A percentile compares a stretch with the other conserved stretches of the same genome.
phyloP scores from a whole-genome alignment of 2,329 filamentous ascomycete species.

The Madurella mycetomatis region DNA sequence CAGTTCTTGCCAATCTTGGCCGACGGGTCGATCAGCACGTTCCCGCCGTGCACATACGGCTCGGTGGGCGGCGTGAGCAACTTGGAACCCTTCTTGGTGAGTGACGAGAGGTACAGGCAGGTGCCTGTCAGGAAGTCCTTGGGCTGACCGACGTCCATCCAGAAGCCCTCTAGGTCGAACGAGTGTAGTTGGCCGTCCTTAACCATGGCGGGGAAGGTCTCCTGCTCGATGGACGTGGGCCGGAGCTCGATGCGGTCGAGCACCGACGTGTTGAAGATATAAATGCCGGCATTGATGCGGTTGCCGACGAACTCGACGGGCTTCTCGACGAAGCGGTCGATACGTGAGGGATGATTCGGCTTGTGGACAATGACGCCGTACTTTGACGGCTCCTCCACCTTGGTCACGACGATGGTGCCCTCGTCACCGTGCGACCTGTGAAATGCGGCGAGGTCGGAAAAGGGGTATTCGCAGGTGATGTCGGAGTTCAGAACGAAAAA shows the following conservation, averaged over 20 bases:
- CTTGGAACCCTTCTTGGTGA: constrained; percentile 86
- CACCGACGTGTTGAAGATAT: constrained; percentile 92
- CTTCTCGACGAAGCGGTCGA: constrained; percentile 99
- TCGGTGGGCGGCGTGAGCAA: constrained; percentile 69
- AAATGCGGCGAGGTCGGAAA: constrained; percentile 83
- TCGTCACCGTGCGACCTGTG: constrained; percentile 91
- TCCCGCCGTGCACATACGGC: constrained; percentile 84
- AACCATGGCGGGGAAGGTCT: constrained; percentile 94
- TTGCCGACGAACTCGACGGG: constrained; percentile 98
- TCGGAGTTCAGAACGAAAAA: constrained; percentile 99
- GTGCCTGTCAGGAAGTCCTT: constrained; percentile 98
- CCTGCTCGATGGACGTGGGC: constrained; percentile 96
- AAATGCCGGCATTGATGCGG: constrained; percentile 97
- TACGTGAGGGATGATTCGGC: constrained; percentile 81
- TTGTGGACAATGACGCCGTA: constrained; percentile 99
- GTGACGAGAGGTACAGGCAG: constrained; percentile 89
- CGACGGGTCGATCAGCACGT: constrained; percentile 89
- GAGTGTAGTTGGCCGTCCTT: constrained; percentile 88
- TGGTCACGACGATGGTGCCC: constrained; percentile 96
- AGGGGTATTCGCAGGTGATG: constrained; percentile 96
- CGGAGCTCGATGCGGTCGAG: constrained; percentile 90
- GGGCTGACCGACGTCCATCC: constrained; percentile 98
- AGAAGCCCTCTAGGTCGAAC: constrained; percentile 95
- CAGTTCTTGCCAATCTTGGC: constrained; percentile 98
- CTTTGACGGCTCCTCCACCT: constrained; percentile 98